A percentile compares a stretch with the other conserved stretches of the same genome.
phyloP scores from a whole-genome alignment of 2,329 filamentous ascomycete genomes.

The Aschersonia sp. region DNA sequence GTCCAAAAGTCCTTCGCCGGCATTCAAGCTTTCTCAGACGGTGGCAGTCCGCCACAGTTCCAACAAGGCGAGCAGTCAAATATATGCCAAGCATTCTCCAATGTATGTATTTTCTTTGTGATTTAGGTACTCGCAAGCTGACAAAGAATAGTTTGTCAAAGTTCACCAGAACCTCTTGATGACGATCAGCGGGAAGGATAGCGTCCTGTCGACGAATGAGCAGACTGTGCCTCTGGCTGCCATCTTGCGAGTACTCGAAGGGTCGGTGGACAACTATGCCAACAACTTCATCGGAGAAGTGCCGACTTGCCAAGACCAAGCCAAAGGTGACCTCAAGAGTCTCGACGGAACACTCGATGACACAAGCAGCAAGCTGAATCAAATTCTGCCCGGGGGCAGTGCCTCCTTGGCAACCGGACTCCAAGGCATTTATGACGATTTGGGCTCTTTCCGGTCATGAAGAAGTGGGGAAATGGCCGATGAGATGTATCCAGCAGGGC shows the following conservation, averaged over 20 bases:
- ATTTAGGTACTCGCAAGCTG: background rate
- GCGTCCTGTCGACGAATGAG: slow-evolving; percentile 4
- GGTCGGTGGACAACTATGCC: slow-evolving; percentile 7
- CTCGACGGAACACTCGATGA: background rate
- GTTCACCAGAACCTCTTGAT: slow-evolving; percentile 8
- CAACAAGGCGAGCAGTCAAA: background rate
- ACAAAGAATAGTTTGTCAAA: slow-evolving; percentile 4
- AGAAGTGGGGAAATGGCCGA: too few relatives aligned
- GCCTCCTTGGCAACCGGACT: background rate
- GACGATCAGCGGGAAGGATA: slow-evolving; percentile 5
- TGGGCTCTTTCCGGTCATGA: too few relatives aligned
- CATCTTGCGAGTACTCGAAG: slow-evolving; percentile 7
- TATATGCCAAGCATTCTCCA: background rate
- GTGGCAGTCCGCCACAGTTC: background rate
- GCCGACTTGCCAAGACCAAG: slow-evolving; percentile 4
- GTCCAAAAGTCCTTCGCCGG: background rate
- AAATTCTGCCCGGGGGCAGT: background rate
- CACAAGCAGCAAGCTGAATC: background rate
- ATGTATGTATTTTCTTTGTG: background rate
- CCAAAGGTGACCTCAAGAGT: background rate
- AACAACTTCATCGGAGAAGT: slow-evolving; percentile 6
- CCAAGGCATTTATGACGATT: too few relatives aligned
- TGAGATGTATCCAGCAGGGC: too few relatives aligned
- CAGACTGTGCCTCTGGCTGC: slow-evolving; percentile 6
- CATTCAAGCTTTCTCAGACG: background rate